Conservation (phyloP, 306 rosid species). For the Pyrus betulifolia region DNA sequence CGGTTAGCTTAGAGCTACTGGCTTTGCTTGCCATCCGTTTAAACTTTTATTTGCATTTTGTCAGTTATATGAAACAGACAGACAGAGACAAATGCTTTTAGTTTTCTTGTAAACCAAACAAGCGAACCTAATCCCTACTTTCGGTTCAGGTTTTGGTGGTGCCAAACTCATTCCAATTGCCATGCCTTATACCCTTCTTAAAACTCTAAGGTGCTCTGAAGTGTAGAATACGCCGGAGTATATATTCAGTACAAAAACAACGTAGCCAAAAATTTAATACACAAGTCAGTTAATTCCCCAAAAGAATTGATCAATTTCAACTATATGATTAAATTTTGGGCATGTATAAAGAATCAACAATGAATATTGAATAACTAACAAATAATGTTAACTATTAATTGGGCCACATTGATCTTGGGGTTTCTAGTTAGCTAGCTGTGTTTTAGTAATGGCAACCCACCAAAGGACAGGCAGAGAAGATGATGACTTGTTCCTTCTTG, state of each 20-base stretch:
- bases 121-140: conserved; percentile 29
- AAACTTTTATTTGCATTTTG: neutral
- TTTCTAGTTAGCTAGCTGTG: neutral
- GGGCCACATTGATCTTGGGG: neutral
- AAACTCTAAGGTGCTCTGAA: too few relatives aligned
- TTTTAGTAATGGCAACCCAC: conserved; percentile 71
- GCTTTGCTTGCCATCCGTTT: conserved; percentile 25
- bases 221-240: too few relatives aligned
- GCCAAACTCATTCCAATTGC: conserved; percentile 4
- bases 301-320: conserved; percentile 19
- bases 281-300: neutral
- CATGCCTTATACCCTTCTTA: neutral
- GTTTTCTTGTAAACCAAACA: conserved; percentile 29
- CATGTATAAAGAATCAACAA: conserved; percentile 27
- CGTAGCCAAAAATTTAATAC: neutral
- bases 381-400: conserved; percentile 10
- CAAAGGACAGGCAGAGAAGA: conserved; percentile 64
- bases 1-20: conserved; percentile 2
- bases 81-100: conserved; percentile 13
- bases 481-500: conserved; percentile 40
- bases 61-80: conserved; percentile 21
- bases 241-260: too few relatives aligned
- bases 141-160: conserved; percentile 22
- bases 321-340: neutral
- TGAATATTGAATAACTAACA: conserved; percentile 1